These are phyloP conservation scores for Noccaea caerulescens DNA, from an alignment of 345 rosid genomes.

Conservation along the genomic window DNA sequence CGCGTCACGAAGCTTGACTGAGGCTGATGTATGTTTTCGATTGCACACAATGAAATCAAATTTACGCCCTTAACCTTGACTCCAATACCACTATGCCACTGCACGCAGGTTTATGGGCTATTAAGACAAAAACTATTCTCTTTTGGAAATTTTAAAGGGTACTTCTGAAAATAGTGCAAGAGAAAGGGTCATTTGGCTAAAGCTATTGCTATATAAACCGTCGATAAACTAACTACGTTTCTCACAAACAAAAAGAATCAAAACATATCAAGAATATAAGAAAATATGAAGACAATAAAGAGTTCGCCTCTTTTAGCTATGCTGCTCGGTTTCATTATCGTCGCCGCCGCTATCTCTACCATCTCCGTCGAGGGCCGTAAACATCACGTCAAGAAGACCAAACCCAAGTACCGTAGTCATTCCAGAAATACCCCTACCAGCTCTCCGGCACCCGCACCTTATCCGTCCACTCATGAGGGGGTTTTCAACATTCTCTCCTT, in stretches of 20 bases:
- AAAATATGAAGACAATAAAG: constrained; percentile 36
- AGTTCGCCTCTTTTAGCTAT: constrained; percentile 36
- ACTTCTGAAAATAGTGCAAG: constrained; percentile 31
- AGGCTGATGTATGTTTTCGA: no score
- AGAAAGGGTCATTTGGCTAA: constrained; percentile 21
- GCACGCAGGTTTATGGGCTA: background rate
- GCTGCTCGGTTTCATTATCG: constrained; percentile 30
- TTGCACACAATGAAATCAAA: background rate
- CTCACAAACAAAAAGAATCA: constrained; percentile 26
- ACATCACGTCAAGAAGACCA: constrained; percentile 38
- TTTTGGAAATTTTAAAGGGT: constrained; percentile 5
- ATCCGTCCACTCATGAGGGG: constrained; percentile 22
- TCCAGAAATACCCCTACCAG: constrained; percentile 30
- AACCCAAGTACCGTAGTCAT: constrained; percentile 39
- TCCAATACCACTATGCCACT: background rate
- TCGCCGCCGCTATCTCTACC: constrained; percentile 39
- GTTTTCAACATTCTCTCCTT: constrained; percentile 41
- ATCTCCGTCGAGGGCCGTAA: constrained; percentile 44
- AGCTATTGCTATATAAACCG: constrained; percentile 32
- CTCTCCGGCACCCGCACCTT: constrained; percentile 34
- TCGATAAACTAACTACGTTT: constrained; percentile 6
- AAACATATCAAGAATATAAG: constrained; percentile 19
- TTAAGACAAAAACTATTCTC: background rate
- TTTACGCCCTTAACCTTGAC: background rate
- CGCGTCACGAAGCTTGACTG: no score